phyloP scores from a whole-genome alignment of 2,329 filamentous ascomycete genomes.

The Aureobasidium uvarum region DNA sequence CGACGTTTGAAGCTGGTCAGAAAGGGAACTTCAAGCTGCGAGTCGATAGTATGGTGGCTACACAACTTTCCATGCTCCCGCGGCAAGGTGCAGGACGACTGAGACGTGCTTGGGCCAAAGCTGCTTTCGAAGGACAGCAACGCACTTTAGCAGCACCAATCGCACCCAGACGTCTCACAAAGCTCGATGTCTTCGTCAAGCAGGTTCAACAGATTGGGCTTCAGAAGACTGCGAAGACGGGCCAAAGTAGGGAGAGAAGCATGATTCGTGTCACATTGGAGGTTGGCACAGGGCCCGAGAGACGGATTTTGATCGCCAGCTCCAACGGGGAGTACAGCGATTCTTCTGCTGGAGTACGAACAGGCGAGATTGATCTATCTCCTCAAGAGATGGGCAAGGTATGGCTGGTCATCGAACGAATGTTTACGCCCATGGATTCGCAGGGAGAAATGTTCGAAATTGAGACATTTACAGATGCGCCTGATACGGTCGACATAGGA shows the following conservation, averaged over 20 bases:
- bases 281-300: constrained; percentile 67
- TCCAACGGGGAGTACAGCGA: constrained; percentile 75
- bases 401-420: constrained; percentile 79
- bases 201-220: constrained; percentile 25
- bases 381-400: constrained; percentile 46
- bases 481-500: constrained; percentile 46
- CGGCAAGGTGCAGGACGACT: constrained; percentile 74
- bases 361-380: constrained; percentile 70
- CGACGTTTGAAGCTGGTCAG: constrained; percentile 82
- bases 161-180: constrained; percentile 50
- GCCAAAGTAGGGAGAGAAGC: constrained; percentile 37
- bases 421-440: constrained; percentile 57
- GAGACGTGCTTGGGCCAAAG: constrained; percentile 57
- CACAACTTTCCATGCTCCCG: constrained; percentile 60
- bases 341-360: constrained; percentile 61
- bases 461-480: constrained; percentile 49
- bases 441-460: constrained; percentile 53
- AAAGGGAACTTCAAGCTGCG: constrained; percentile 70
- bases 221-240: constrained; percentile 33
- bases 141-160: constrained; percentile 57
- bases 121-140: constrained; percentile 50
- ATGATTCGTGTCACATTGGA: constrained; percentile 71
- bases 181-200: constrained; percentile 24
- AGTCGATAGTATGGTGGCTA: constrained; percentile 63
- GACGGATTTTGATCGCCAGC: constrained; percentile 62